Evolutionary conservation across 371 early-diverging fungal genomes (phyloP).

Genomic region (Chytridium lagenaria): DNA sequence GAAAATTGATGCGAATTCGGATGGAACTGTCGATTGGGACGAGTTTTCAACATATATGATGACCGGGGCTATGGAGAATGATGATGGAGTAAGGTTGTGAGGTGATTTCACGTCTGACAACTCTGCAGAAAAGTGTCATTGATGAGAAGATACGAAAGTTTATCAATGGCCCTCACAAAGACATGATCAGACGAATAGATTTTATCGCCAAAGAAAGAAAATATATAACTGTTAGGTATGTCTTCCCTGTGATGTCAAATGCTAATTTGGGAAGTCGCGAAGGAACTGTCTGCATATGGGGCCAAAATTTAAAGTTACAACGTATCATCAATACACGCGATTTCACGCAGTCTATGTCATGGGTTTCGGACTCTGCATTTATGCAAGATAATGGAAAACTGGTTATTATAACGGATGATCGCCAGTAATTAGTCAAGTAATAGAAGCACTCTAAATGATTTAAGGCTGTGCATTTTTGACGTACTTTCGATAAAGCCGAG

Average conservation of each 20-base stretch:
- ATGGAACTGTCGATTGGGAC: conserved; percentile 64
- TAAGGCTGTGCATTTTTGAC: conserved; percentile 58
- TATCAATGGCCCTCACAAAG: conserved; percentile 56
- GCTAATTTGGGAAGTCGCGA: conserved; percentile 48
- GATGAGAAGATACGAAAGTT: conserved; percentile 54
- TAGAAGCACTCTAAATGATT: background rate
- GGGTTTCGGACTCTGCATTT: conserved; percentile 58
- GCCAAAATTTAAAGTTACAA: conserved; percentile 54
- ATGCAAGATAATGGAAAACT: conserved; percentile 60
- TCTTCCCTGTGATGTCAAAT: background rate
- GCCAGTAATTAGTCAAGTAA: conserved; percentile 45
- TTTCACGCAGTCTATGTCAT: conserved; percentile 47
- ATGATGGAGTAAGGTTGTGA: conserved; percentile 36
- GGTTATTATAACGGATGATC: conserved; percentile 58
- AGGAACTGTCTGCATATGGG: conserved; percentile 59
- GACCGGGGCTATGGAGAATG: conserved; percentile 51
- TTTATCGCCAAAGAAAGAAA: conserved; percentile 60
- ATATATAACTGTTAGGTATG: conserved; percentile 58
- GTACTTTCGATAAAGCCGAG: conserved; percentile 61
- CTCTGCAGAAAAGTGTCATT: conserved; percentile 44
- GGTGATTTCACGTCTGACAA: background rate
- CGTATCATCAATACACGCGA: conserved; percentile 54
- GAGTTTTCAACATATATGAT: conserved; percentile 66
- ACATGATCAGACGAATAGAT: conserved; percentile 59
- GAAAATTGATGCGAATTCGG: conserved; percentile 68